phyloP scores from a whole-genome alignment of 179 eudicot genomes.

The Drosera spatulata region DNA sequence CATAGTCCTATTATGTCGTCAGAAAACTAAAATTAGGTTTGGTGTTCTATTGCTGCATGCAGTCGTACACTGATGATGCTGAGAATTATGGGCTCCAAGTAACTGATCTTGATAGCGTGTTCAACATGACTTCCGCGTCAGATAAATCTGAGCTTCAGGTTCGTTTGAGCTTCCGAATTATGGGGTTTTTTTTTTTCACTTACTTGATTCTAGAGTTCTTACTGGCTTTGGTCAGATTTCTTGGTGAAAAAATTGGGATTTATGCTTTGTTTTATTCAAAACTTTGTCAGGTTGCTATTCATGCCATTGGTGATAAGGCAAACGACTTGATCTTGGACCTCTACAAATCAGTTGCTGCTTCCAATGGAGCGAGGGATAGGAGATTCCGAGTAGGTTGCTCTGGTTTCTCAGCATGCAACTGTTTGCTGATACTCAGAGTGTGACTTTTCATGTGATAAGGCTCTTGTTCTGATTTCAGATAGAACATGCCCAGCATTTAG shows the following conservation, averaged over 20 bases:
- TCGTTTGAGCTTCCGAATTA: too few species aligned
- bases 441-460: background rate
- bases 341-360: conserved; percentile 58
- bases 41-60: conserved; percentile 8
- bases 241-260: too few species aligned
- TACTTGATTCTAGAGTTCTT: too few species aligned
- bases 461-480: conserved; percentile 36
- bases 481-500: conserved; percentile 97
- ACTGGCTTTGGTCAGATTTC: too few species aligned
- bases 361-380: conserved; percentile 67
- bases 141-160: conserved; percentile 88
- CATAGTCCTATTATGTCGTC: too few species aligned
- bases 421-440: too few species aligned
- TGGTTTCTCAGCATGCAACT: too few species aligned
- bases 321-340: conserved; percentile 77
- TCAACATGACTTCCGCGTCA: conserved; percentile 49
- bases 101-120: conserved; percentile 45
- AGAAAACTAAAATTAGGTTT: background rate
- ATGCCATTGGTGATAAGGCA: conserved; percentile 92
- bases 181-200: too few species aligned
- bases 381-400: conserved; percentile 60
- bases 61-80: conserved; percentile 83
- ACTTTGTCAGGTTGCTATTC: conserved; percentile 66
- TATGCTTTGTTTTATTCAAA: background rate
- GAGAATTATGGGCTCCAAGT: conserved; percentile 71